Evolutionary conservation across 2,329 filamentous ascomycete species (phyloP).

Genomic region (Diaporthe aspalathi): DNA sequence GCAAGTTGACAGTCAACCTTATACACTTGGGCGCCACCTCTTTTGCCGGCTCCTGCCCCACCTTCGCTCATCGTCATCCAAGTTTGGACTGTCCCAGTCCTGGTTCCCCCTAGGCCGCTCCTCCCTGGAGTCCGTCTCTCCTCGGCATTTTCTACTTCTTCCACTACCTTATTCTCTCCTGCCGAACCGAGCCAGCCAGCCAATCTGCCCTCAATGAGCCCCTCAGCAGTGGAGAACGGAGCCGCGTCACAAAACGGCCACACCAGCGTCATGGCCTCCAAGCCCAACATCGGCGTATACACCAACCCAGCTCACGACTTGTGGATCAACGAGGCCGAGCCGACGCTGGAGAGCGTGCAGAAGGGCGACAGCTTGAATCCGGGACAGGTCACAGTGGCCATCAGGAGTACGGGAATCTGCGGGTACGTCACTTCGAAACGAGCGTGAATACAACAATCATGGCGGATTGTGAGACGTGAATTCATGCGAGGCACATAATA

Average conservation of each 20-base stretch:
- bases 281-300: conserved; percentile 95
- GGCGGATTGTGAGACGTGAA: not conserved
- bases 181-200: not conserved
- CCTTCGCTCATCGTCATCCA: conserved; percentile 27
- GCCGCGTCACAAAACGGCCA: conserved; percentile 42
- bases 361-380: conserved; percentile 74
- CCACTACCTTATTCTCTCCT: not conserved
- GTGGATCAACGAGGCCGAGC: conserved; percentile 85
- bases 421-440: conserved; percentile 68
- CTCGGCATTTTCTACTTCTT: not conserved
- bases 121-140: not conserved
- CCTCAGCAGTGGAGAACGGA: conserved; percentile 32
- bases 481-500: not conserved
- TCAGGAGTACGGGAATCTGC: conserved; percentile 97
- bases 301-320: conserved; percentile 93
- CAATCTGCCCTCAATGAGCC: not conserved
- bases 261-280: conserved; percentile 60
- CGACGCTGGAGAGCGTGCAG: conserved; percentile 79
- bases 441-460: not conserved
- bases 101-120: not conserved
- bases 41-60: conserved; percentile 31
- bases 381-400: conserved; percentile 87
- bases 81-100: not conserved
- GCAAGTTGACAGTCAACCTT: conserved; percentile 37
- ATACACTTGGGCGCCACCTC: conserved; percentile 4